A percentile compares a stretch with the other conserved stretches of the same genome.
Conservation (phyloP, 495 filamentous ascomycete genomes). For the Penicillium ucsense region DNA sequence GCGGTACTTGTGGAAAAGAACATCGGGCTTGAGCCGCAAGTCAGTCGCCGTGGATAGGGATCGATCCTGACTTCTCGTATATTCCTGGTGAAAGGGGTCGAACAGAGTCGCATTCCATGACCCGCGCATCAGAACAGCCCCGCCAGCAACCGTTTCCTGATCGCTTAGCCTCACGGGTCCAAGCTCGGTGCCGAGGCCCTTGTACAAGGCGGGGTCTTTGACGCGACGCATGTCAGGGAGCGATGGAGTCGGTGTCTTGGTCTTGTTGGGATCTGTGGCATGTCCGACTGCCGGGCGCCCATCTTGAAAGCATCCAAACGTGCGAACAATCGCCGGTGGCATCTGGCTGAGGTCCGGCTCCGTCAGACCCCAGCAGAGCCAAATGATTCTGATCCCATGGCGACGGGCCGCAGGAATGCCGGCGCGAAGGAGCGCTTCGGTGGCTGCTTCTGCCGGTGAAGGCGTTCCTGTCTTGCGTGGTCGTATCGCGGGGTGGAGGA, state of each 20-base stretch:
- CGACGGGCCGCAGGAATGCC: constrained; percentile 36
- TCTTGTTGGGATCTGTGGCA: not conserved
- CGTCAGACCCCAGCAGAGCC: constrained; percentile 53
- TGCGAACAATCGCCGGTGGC: constrained; percentile 38
- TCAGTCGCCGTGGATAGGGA: not conserved
- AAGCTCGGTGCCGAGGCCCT: constrained; percentile 32
- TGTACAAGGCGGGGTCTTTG: constrained; percentile 16
- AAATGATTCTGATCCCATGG: constrained; percentile 41
- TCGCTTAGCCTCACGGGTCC: constrained; percentile 27
- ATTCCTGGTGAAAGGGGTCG: constrained; percentile 30
- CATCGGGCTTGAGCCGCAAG: constrained; percentile 24
- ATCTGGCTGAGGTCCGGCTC: constrained; percentile 40
- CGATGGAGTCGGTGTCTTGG: not conserved
- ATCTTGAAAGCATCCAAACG: constrained; percentile 23
- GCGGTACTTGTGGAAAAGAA: constrained; percentile 47
- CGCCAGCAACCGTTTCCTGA: constrained; percentile 28
- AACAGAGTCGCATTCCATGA: constrained; percentile 47
- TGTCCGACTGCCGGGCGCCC: not conserved
- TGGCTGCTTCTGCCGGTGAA: constrained; percentile 13
- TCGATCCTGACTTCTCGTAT: constrained; percentile 10
- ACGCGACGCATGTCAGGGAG: constrained; percentile 1
- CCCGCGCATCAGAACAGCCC: constrained; percentile 39
- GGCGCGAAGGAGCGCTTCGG: constrained; percentile 12
- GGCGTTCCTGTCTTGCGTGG: constrained; percentile 15
- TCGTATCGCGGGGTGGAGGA: constrained; percentile 33